These are phyloP conservation scores for Neoascochyta sp. DNA, from an alignment of 2,329 filamentous ascomycete genomes.

Conservation along the genomic window DNA sequence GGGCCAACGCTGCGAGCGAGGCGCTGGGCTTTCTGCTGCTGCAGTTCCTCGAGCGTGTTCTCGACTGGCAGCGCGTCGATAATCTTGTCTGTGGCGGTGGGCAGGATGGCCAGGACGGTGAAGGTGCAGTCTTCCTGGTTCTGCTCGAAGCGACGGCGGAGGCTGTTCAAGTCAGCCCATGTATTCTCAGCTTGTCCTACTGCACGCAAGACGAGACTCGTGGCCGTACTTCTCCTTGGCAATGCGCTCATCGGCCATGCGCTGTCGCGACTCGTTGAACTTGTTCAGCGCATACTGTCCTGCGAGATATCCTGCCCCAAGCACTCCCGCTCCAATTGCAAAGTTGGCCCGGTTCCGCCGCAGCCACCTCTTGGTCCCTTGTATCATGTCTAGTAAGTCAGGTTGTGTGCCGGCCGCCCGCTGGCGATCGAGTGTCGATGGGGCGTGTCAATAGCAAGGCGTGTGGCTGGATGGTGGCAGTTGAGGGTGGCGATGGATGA, in stretches of 20 bases:
- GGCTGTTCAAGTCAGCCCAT: slow-evolving; percentile 54
- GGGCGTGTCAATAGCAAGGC: too few species aligned
- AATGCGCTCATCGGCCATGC: slow-evolving; percentile 93
- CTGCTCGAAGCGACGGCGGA: slow-evolving; percentile 94
- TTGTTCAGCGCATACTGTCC: slow-evolving; percentile 90
- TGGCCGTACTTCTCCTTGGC: slow-evolving; percentile 93
- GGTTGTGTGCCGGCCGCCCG: too few species aligned
- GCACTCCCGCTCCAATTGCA: slow-evolving; percentile 79
- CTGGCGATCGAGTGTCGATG: too few species aligned
- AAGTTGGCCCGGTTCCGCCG: slow-evolving; percentile 86
- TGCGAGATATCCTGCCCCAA: slow-evolving; percentile 86
- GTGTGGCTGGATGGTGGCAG: too few species aligned
- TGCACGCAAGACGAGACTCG: too few species aligned
- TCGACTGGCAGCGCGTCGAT: slow-evolving; percentile 86
- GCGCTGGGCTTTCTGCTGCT: slow-evolving; percentile 82
- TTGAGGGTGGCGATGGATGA: too few species aligned
- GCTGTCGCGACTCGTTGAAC: slow-evolving; percentile 88
- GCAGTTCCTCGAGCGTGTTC: slow-evolving; percentile 86
- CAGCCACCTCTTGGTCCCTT: slow-evolving; percentile 82
- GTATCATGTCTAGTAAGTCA: too few species aligned
- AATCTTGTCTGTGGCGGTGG: slow-evolving; percentile 86
- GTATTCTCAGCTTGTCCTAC: too few species aligned
- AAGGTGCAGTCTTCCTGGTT: slow-evolving; percentile 99
- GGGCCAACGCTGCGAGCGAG: slow-evolving; percentile 56
- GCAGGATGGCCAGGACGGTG: slow-evolving; percentile 91